A percentile compares a stretch with the other conserved stretches of the same genome.
phyloP scores from a whole-genome alignment of 2,329 filamentous ascomycete genomes.

The Pezicula rhizophila region DNA sequence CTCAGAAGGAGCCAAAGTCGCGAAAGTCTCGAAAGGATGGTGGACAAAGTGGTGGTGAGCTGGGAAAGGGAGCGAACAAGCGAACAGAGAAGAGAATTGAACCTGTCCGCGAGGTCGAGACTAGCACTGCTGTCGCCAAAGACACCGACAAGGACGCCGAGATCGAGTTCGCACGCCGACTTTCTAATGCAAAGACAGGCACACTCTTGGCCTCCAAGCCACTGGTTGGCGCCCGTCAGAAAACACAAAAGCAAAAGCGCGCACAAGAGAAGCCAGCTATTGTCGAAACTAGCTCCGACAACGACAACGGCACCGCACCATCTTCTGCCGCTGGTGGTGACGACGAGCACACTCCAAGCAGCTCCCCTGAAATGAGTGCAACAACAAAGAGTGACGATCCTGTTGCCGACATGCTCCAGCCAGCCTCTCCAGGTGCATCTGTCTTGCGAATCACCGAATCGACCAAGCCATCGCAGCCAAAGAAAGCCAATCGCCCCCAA shows the following conservation, averaged over 20 bases:
- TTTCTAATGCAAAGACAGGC: slow-evolving; percentile 66
- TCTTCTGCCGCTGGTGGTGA: slow-evolving; percentile 70
- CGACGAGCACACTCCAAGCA: slow-evolving; percentile 68
- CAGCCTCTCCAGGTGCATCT: slow-evolving; percentile 58
- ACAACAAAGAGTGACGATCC: slow-evolving; percentile 48
- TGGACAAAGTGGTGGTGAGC: slow-evolving; percentile 13
- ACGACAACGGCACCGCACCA: slow-evolving; percentile 48
- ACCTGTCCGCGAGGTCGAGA: slow-evolving; percentile 6
- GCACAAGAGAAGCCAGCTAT: slow-evolving; percentile 45
- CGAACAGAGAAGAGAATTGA: slow-evolving; percentile 11
- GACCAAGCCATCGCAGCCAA: slow-evolving; percentile 49
- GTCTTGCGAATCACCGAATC: slow-evolving; percentile 73
- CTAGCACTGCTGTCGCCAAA: not conserved
- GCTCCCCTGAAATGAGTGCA: slow-evolving; percentile 57
- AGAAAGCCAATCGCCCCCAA: slow-evolving; percentile 52
- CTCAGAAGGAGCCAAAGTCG: slow-evolving; percentile 19
- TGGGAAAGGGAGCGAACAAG: slow-evolving; percentile 17
- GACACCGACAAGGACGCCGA: slow-evolving; percentile 36
- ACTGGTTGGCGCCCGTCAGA: slow-evolving; percentile 34
- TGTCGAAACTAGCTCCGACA: slow-evolving; percentile 31
- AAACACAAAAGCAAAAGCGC: slow-evolving; percentile 64
- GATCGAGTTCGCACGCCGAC: slow-evolving; percentile 69
- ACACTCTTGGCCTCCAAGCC: slow-evolving; percentile 50
- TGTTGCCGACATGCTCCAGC: slow-evolving; percentile 88
- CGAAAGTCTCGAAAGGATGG: slow-evolving; percentile 21